Percentiles rank a stretch among this genome's conserved stretches.
phyloP scores from a whole-genome alignment of 2,329 filamentous ascomycete species.

The Trichophyton rubrum region DNA sequence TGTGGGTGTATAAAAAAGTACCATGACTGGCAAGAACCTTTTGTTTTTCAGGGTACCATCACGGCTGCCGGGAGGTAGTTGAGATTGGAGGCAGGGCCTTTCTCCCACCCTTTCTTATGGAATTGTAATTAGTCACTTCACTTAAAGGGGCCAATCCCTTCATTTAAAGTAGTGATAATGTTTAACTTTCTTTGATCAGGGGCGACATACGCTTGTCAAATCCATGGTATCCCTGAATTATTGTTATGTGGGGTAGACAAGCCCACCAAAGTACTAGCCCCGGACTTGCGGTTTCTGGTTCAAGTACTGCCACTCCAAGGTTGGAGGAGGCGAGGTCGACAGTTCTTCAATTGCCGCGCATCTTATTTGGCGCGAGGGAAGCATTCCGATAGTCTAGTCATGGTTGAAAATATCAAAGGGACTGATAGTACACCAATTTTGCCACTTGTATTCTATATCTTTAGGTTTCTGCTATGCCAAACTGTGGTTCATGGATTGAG shows the following conservation, averaged over 20 bases:
- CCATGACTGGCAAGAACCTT: neutral
- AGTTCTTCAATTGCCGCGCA: neutral
- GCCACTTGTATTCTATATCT: slow-evolving; percentile 1
- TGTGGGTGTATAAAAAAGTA: neutral
- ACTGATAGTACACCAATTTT: no score
- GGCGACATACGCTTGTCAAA: no score
- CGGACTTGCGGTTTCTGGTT: neutral
- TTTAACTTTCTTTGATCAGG: neutral
- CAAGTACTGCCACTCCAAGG: neutral
- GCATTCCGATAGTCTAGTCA: neutral
- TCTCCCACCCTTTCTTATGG: neutral
- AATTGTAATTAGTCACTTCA: neutral
- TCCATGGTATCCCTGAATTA: neutral
- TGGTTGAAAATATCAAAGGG: neutral
- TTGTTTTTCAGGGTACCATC: neutral
- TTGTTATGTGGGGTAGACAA: neutral
- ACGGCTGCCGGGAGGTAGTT: neutral
- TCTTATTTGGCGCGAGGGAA: neutral
- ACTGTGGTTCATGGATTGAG: neutral
- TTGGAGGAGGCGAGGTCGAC: neutral
- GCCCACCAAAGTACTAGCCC: neutral
- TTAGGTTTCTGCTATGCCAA: slow-evolving; percentile 1
- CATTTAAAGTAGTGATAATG: neutral
- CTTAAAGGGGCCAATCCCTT: neutral
- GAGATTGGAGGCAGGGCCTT: neutral